phyloP scores from a whole-genome alignment of 306 rosid genomes.

The Trifolium pratense region DNA sequence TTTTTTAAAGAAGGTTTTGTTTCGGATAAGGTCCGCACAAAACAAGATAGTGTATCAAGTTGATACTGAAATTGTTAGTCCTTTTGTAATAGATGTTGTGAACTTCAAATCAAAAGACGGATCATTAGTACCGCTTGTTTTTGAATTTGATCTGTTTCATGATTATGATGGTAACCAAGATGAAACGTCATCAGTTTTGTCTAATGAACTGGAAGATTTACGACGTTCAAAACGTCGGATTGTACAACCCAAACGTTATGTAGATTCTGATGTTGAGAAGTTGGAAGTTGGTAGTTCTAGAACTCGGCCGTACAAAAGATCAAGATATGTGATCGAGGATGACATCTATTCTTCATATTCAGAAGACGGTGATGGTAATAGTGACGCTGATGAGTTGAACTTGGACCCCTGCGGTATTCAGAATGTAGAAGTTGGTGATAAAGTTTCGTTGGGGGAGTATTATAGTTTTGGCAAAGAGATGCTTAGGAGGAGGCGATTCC shows the following conservation, averaged over 20 bases:
- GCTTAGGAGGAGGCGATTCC: slow-evolving; percentile 39
- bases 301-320: slow-evolving; percentile 49
- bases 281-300: slow-evolving; percentile 59
- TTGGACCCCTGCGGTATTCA: slow-evolving; percentile 29
- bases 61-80: slow-evolving; percentile 31
- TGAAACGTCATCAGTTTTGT: neutral
- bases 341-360: slow-evolving; percentile 25
- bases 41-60: slow-evolving; percentile 71
- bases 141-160: slow-evolving; percentile 42
- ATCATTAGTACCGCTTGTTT: slow-evolving; percentile 48
- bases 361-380: slow-evolving; percentile 26
- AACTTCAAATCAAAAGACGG: slow-evolving; percentile 61
- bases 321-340: neutral
- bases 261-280: slow-evolving; percentile 58
- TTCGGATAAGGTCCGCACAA: slow-evolving; percentile 63
- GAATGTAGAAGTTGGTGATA: slow-evolving; percentile 47
- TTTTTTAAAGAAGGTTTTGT: slow-evolving; percentile 51
- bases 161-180: neutral
- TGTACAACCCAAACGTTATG: slow-evolving; percentile 75
- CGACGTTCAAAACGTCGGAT: slow-evolving; percentile 84
- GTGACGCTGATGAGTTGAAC: slow-evolving; percentile 12
- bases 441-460: neutral
- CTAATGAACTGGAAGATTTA: slow-evolving; percentile 47
- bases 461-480: neutral
- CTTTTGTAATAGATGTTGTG: slow-evolving; percentile 43